Evolutionary conservation across 202 grass and related monocot genomes (phyloP), one percentile per base, ranked within the genome.

Genomic region (Zizania palustris): DNA sequence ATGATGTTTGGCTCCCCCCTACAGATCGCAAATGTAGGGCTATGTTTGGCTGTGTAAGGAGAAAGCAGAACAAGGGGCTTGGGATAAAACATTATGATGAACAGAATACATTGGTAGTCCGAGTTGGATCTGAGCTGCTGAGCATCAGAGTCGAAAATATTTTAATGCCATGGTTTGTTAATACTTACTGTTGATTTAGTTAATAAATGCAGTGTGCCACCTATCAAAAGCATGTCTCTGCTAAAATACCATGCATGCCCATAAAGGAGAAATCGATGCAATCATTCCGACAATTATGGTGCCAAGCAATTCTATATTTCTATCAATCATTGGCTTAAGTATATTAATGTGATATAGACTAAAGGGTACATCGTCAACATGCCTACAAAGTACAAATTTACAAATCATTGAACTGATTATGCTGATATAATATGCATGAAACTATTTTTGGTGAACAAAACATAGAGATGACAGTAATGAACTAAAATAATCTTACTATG

Each of bases 271-370:
- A 37, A 48, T 43, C 22, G 8, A 11, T 65, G 35, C 43, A 13
- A 41, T 75, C 64, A 48, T 12, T 45, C 45, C 2, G 46, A 49
- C 2, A 3, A 18, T 72, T 15, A 71, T 76, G 34, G 76, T 58
- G 19, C 19, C 73, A 60, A 77, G 5, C 41, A 82, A 66, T 72
- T 72, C 66, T 72, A 71, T 67, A 82, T 60, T 72, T 72, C 66
- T 72, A 71, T 67, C 67, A 82, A 45, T 42, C 73, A 73, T 13
- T 4, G 9, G 11, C 16, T 51, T 33, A 33, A 67, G 50, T 36
- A 46, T 49, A 36, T 73, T 72, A 77, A 58, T 67, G 67, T 62
- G 6, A 78, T 72, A 49, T 0, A 14, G 53, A 68, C 19, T 67
- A 73, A 79, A 83, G 63, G 63, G 21, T 60, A 16, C 37, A 54